These are phyloP conservation scores for Blastomyces gilchristii DNA, from an alignment of 2,329 filamentous ascomycete species.

Conservation along the genomic window DNA sequence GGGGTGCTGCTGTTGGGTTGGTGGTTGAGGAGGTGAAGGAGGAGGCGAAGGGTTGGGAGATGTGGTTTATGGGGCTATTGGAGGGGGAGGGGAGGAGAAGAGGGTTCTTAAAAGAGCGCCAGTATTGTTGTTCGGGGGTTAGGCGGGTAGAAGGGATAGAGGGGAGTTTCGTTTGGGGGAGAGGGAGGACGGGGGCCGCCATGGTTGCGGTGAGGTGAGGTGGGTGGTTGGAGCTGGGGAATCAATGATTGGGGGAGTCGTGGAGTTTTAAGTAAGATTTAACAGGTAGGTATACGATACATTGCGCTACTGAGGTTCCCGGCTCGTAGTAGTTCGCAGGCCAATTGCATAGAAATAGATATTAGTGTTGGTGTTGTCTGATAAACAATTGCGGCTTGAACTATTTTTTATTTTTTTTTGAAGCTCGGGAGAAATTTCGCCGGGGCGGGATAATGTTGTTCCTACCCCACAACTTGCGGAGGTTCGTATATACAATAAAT, in stretches of 20 bases:
- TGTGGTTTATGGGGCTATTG: conserved; percentile 80
- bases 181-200: conserved; percentile 74
- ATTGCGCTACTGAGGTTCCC: background rate
- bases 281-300: background rate
- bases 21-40: conserved; percentile 33
- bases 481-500: too few relatives aligned
- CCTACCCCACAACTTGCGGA: background rate
- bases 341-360: background rate
- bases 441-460: conserved; percentile 1
- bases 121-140: conserved; percentile 90
- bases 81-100: conserved; percentile 84
- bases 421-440: background rate
- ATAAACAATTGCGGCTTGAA: too few relatives aligned
- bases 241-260: background rate
- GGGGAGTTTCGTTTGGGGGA: conserved; percentile 72
- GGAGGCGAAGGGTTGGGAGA: conserved; percentile 56
- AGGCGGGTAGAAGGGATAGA: conserved; percentile 64
- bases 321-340: background rate
- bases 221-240: background rate
- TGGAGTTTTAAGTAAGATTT: background rate
- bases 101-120: conserved; percentile 88
- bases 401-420: background rate
- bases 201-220: conserved; percentile 44
- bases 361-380: background rate
- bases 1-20: conserved; percentile 49